Conservation (phyloP, 139 green algal species). For the Chlorokybus atmophyticus region DNA sequence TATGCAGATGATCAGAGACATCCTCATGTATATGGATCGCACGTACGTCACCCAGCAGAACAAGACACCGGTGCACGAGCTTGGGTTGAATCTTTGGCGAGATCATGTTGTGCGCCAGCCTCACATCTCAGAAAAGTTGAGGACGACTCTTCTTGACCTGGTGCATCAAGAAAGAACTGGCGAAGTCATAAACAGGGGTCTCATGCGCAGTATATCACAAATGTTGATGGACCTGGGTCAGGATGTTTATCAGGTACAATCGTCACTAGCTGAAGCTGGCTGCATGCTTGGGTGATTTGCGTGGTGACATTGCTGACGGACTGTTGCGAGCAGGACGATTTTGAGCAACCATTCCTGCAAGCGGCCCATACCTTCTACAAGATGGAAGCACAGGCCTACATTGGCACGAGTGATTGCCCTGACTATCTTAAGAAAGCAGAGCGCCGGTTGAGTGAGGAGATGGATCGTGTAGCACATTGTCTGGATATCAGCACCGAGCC, state of each 20-base stretch:
- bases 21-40: slow-evolving; percentile 99
- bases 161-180: slow-evolving; percentile 61
- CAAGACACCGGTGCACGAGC: slow-evolving; percentile 72
- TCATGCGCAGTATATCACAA: slow-evolving; percentile 66
- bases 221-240: slow-evolving; percentile 87
- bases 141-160: slow-evolving; percentile 54
- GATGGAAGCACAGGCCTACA: slow-evolving; percentile 60
- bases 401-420: slow-evolving; percentile 60
- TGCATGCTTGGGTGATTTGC: background rate
- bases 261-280: background rate
- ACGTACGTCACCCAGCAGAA: slow-evolving; percentile 72
- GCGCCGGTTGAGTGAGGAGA: slow-evolving; percentile 72
- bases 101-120: slow-evolving; percentile 62
- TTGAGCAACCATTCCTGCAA: slow-evolving; percentile 78
- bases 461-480: slow-evolving; percentile 66
- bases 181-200: slow-evolving; percentile 42
- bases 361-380: slow-evolving; percentile 75
- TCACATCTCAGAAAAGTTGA: slow-evolving; percentile 56
- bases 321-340: slow-evolving; percentile 49
- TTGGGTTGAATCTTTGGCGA: slow-evolving; percentile 85
- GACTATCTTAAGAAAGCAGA: slow-evolving; percentile 77
- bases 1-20: slow-evolving; percentile 92
- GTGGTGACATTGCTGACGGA: background rate
- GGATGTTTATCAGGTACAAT: slow-evolving; percentile 33
- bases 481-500: slow-evolving; percentile 63